Evolutionary conservation across 768 basidiomycete genomes (phyloP).

Genomic region (Boletus patriciae): DNA sequence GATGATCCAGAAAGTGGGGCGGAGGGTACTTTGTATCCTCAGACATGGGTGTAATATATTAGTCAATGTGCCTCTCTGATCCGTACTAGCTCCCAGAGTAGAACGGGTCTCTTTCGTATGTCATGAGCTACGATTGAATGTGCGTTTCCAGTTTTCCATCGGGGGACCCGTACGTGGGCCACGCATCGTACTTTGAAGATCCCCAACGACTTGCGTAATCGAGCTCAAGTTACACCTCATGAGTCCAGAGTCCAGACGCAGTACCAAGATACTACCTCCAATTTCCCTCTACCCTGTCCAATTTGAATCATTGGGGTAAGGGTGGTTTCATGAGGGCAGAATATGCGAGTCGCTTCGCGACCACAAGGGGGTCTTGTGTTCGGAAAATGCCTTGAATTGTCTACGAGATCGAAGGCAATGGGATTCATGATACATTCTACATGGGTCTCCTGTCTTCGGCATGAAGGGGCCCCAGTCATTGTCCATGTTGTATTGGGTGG

Average conservation of each 20-base stretch:
- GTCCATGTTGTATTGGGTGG: slow-evolving; percentile 52
- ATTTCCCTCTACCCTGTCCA: slow-evolving; percentile 76
- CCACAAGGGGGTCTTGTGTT: slow-evolving; percentile 49
- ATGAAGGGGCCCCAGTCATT: slow-evolving; percentile 63
- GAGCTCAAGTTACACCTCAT: no score
- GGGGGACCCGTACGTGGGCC: no score
- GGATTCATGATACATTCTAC: slow-evolving; percentile 59
- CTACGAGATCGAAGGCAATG: slow-evolving; percentile 50
- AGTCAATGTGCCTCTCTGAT: no score
- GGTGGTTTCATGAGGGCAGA: slow-evolving; percentile 46
- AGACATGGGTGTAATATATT: no score
- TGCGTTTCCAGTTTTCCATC: no score
- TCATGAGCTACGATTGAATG: no score
- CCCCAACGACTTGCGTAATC: no score
- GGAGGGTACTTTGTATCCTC: slow-evolving; percentile 38
- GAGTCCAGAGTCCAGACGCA: no score
- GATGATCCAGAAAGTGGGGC: slow-evolving; percentile 50
- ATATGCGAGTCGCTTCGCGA: slow-evolving; percentile 51
- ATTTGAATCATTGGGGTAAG: slow-evolving; percentile 43
- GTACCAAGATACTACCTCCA: no score
- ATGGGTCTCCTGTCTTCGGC: slow-evolving; percentile 42
- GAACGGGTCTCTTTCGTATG: no score
- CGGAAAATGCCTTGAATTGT: slow-evolving; percentile 39
- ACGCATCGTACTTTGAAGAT: no score
- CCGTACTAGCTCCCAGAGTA: no score